Percentiles rank a stretch among this genome's conserved stretches.
Conservation (phyloP, 257 asterid genomes). For the Cinchona pubescens region DNA sequence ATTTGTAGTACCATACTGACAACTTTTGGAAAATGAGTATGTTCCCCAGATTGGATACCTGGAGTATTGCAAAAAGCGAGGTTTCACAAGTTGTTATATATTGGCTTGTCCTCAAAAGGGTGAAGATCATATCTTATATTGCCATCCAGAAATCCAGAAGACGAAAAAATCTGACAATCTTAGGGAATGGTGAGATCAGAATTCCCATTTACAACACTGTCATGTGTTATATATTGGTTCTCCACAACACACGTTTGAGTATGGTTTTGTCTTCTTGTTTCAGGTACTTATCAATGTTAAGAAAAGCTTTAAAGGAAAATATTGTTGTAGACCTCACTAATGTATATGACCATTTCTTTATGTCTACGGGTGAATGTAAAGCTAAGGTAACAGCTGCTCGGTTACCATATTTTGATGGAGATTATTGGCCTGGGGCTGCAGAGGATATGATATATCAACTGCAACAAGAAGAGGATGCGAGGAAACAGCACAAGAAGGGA, state of each 20-base stretch:
- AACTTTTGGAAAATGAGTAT: slow-evolving; percentile 9
- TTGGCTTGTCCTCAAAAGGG: slow-evolving; percentile 99
- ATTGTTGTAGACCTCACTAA: slow-evolving; percentile 87
- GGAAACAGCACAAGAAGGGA: slow-evolving; percentile 72
- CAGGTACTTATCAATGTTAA: slow-evolving; percentile 94
- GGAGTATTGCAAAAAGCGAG: slow-evolving; percentile 92
- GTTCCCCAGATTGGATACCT: slow-evolving; percentile 81
- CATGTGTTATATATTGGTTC: slow-evolving; percentile 18
- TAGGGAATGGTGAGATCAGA: slow-evolving; percentile 77
- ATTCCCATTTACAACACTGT: slow-evolving; percentile 11
- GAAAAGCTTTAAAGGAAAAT: slow-evolving; percentile 78
- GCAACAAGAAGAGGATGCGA: slow-evolving; percentile 94
- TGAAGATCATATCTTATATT: slow-evolving; percentile 92
- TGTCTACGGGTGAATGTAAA: slow-evolving; percentile 74
- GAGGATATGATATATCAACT: slow-evolving; percentile 85
- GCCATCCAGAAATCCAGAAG: slow-evolving; percentile 99
- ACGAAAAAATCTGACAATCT: slow-evolving; percentile 98
- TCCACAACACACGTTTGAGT: slow-evolving; percentile 8
- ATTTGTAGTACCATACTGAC: slow-evolving; percentile 10
- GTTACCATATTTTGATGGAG: slow-evolving; percentile 97
- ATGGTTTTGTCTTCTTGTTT: slow-evolving; percentile 26
- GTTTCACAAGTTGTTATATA: slow-evolving; percentile 94
- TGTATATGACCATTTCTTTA: slow-evolving; percentile 83
- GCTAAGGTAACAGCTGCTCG: slow-evolving; percentile 96
- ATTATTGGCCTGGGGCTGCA: slow-evolving; percentile 99